These are phyloP conservation scores for Scutellaria baicalensis DNA, from an alignment of 257 asterid species.

Conservation along the genomic window DNA sequence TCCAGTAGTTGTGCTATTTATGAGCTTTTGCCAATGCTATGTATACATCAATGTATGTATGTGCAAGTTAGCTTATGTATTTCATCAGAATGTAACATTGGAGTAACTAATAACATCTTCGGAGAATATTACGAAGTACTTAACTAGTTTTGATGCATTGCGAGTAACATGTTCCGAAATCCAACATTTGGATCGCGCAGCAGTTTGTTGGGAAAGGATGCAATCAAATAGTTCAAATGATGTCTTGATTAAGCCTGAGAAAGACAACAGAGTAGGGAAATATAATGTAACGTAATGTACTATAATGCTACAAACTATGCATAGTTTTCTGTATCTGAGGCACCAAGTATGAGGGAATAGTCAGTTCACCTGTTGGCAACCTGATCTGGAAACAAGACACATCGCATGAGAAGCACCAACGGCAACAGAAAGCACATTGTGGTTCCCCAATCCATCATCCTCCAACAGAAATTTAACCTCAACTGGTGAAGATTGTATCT, in stretches of 20 bases:
- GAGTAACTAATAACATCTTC: background rate
- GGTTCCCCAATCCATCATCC: conserved; percentile 59
- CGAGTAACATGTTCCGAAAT: background rate
- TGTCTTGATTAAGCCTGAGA: background rate
- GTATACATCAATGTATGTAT: too few relatives aligned
- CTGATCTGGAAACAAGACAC: conserved; percentile 69
- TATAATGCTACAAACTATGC: background rate
- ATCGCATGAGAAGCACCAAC: conserved; percentile 92
- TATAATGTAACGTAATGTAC: background rate
- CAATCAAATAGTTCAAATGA: background rate
- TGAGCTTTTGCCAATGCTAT: too few relatives aligned
- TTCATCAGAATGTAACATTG: too few relatives aligned
- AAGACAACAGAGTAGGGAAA: background rate
- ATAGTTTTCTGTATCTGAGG: background rate
- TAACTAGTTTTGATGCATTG: background rate
- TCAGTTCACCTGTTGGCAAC: conserved; percentile 15
- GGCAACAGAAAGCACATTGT: conserved; percentile 56
- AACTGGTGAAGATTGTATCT: conserved; percentile 62
- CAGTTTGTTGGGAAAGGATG: background rate
- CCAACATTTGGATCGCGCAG: too few relatives aligned
- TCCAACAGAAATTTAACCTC: conserved; percentile 76
- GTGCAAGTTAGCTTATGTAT: too few relatives aligned
- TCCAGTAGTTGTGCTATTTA: too few relatives aligned
- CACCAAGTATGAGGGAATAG: background rate
- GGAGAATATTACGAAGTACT: too few relatives aligned